Evolutionary conservation across 1,139 yeast species (phyloP), one percentile per base, ranked within the genome.

Genomic region (Sugiyamaella paludigena): DNA sequence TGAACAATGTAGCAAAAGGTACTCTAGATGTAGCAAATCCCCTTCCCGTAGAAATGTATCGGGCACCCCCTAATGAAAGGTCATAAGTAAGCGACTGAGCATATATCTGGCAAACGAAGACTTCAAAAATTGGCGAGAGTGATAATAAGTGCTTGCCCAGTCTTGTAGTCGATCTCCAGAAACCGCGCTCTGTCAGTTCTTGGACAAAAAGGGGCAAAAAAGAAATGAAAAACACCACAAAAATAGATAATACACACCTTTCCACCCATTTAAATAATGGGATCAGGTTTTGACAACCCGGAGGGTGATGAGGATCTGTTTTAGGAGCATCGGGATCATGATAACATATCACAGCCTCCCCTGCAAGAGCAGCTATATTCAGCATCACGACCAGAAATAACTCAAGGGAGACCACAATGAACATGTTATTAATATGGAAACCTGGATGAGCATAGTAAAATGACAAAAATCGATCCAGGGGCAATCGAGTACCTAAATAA

Each of bases 361-460:
- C 75, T 28, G 73, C 52, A 55, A 88, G 67, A 0, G 91, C 76
- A 0, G 92, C 89, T 46, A 88, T 64, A 63, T 84, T 84, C 2
- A 86, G 70, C 50, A 85, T 68, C 1, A 86, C 79, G 37, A 85
- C 61, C 76, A 87, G 76, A 58, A 88, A 84, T 51, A 86, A 63
- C 55, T 85, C 84, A 4, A 87, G 76, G 0, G 96, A 86, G 5
- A 87, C 65, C 54, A 86, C 81, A 47, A 88, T 87, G 58, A 87
- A 84, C 36, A 86, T 73, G 60, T 88, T 88, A 63, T 88, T 88
- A 56, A 88, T 71, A 62, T 88, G 96, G 63, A 88, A 88, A 0
- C 96, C 96, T 0, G 95, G 88, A 62, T 88, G 96, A 0, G 96
- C 96, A 68, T 87, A 88, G 64, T 85, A 88, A 61, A 88, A 88